These are phyloP conservation scores for Prunus padus DNA, from an alignment of 306 rosid genomes.

Conservation along the genomic window DNA sequence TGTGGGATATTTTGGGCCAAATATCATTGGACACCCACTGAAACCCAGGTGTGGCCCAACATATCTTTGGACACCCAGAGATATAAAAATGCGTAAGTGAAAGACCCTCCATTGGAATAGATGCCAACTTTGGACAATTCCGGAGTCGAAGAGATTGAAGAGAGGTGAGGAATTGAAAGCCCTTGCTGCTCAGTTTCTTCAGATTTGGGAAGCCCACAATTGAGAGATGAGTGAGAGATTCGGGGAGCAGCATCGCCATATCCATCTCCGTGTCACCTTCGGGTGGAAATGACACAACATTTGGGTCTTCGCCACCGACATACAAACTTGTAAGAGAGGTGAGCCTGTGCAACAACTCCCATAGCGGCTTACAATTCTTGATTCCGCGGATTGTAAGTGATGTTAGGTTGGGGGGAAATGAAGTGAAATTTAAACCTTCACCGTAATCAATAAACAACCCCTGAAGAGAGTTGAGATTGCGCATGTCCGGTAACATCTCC, in stretches of 20 bases:
- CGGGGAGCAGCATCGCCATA: conserved; percentile 1
- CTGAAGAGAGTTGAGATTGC: conserved; percentile 17
- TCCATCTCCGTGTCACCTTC: neutral
- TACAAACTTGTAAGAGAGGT: neutral
- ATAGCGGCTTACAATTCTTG: neutral
- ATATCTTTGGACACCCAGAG: conserved; percentile 5
- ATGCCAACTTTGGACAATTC: neutral
- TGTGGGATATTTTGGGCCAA: conserved; percentile 21
- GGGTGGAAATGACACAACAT: conserved; percentile 13
- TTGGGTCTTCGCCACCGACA: neutral
- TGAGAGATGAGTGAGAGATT: neutral
- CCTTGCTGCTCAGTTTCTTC: conserved; percentile 5
- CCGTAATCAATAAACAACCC: neutral
- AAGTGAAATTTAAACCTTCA: conserved; percentile 18
- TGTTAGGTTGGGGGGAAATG: conserved; percentile 27
- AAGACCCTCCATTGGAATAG: neutral
- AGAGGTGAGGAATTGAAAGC: conserved; percentile 22
- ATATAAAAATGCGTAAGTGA: conserved; percentile 7
- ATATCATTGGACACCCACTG: conserved; percentile 9
- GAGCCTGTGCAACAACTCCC: conserved; percentile 22
- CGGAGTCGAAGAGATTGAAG: fast-evolving
- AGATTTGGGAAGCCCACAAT: neutral
- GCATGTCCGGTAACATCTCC: conserved; percentile 1
- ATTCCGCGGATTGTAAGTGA: neutral
- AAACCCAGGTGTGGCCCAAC: too few relatives aligned